Evolutionary conservation across 2,329 filamentous ascomycete genomes (phyloP).

Genomic region (Talaromyces islandicus): DNA sequence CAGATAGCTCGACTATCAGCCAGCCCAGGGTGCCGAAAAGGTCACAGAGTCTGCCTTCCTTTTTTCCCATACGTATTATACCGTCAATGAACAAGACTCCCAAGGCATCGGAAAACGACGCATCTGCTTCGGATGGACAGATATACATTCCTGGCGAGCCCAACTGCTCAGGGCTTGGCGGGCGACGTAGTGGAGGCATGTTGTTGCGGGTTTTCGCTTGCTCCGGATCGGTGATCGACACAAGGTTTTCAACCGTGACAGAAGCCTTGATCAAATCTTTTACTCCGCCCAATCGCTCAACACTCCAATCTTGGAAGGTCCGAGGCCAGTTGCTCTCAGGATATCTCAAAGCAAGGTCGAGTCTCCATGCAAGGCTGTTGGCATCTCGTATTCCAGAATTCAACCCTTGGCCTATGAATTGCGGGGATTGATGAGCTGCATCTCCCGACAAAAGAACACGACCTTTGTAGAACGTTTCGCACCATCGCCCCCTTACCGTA

Average conservation of each 20-base stretch:
- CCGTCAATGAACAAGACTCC: not conserved
- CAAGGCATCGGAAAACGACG: not conserved
- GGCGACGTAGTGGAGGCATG: not conserved
- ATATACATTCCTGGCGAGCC: not conserved
- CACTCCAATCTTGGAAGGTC: not conserved
- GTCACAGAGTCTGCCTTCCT: not conserved
- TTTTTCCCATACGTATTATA: not conserved
- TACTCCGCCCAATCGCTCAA: not conserved
- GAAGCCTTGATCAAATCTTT: not conserved
- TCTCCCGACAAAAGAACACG: constrained; percentile 1
- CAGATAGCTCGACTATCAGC: not conserved
- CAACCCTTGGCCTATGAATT: not conserved
- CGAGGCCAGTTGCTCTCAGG: not conserved
- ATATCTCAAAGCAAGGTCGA: not conserved
- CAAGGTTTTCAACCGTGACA: not conserved
- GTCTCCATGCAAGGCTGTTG: not conserved
- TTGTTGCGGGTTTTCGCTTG: not conserved
- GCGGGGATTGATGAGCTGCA: not conserved
- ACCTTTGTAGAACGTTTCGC: not conserved
- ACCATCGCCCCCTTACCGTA: not conserved
- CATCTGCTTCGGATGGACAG: not conserved
- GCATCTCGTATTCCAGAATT: constrained; percentile 2
- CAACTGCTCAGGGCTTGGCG: not conserved
- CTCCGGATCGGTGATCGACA: not conserved
- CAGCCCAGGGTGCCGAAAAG: not conserved